Conservation (phyloP, 2,329 filamentous ascomycete genomes). For the Beauveria australis region DNA sequence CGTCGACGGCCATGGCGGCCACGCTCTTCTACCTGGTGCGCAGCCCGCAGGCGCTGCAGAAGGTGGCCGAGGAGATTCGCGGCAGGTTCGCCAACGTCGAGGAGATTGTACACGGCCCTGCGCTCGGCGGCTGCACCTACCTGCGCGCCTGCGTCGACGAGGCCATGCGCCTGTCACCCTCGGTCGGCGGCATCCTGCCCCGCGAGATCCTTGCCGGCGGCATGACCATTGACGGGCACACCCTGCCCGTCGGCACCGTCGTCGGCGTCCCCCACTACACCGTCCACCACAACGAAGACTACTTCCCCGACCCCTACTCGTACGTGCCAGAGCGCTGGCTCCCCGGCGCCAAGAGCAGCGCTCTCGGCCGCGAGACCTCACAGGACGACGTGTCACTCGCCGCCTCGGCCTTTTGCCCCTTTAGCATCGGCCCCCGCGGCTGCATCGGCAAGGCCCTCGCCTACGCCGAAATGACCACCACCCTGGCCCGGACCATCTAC, state of each 20-base stretch:
- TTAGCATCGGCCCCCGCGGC: conserved; percentile 59
- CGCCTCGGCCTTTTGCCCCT: conserved; percentile 65
- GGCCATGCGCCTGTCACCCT: conserved; percentile 55
- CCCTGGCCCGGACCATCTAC: conserved; percentile 53
- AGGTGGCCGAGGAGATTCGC: conserved; percentile 44
- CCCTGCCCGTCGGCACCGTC: conserved; percentile 50
- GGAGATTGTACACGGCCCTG: conserved; percentile 45
- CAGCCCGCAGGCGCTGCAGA: conserved; percentile 37
- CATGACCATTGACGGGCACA: conserved; percentile 43
- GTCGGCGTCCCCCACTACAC: conserved; percentile 60
- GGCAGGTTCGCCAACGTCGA: conserved; percentile 41
- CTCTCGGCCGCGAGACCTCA: conserved; percentile 30
- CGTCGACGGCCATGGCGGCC: conserved; percentile 58
- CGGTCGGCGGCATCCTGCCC: conserved; percentile 51
- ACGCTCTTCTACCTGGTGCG: conserved; percentile 56
- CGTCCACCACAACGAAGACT: conserved; percentile 57
- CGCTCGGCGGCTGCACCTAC: conserved; percentile 45
- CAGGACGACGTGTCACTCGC: conserved; percentile 47
- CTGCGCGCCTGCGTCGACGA: conserved; percentile 58
- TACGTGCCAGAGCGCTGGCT: conserved; percentile 62
- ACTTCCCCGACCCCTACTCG: conserved; percentile 51
- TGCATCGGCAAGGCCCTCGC: conserved; percentile 66
- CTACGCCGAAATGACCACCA: conserved; percentile 58
- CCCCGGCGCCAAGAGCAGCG: conserved; percentile 33
- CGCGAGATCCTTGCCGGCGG: conserved; percentile 51